Base-by-base conservation (phyloP, 345 rosid species). In the Gossypium stocksii region DNA sequence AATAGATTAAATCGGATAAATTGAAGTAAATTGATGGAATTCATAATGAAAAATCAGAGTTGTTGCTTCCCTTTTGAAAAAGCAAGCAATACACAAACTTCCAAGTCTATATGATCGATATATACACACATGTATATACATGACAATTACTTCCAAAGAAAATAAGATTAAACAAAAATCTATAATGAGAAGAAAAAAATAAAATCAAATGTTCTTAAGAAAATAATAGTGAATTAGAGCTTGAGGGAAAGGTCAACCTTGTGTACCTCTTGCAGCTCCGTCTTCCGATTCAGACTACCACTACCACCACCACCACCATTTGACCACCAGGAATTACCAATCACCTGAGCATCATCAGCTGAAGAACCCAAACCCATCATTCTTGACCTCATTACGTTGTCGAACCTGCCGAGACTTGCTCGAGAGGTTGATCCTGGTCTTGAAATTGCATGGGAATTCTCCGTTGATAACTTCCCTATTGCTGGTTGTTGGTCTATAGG, bases 221-320 rank as follows among this genome's bases (percentile, higher is more conserved):
- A 27, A n/a, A 59, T 6, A 53, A 15, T 25, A 43, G 45, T 51
- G 54, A 59, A 46, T 34, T 58, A 90, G 65, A 89, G 96, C 86
- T 84, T 90, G 52, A 90, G 91, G 57, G 93, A 85, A 74, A 90
- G 78, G 78, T 90, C 96, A 74, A 90, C 87, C 75, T 85, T 89
- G 74, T 86, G 85, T 70, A 80, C 38, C 61, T 88, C 90, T 70
- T 86, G 90, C 72, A 86, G 87, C 65, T 67, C 73, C 67, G 57
- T 63, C 77, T 70, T 83, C 23, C 78, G 69, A 41, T 34, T 34
- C 41, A 34, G 41, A 34, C 41, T 34, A 34, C 41, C 41, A 34
- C 41, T 7, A 34, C 34, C 34, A 29, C 38, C 38, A 34, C 74
- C 71, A 61, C 68, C 81, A 14, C 69, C 61, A 2, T 70, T 74